phyloP scores from a whole-genome alignment of 768 basidiomycete species.

The Lactarius quietus region DNA sequence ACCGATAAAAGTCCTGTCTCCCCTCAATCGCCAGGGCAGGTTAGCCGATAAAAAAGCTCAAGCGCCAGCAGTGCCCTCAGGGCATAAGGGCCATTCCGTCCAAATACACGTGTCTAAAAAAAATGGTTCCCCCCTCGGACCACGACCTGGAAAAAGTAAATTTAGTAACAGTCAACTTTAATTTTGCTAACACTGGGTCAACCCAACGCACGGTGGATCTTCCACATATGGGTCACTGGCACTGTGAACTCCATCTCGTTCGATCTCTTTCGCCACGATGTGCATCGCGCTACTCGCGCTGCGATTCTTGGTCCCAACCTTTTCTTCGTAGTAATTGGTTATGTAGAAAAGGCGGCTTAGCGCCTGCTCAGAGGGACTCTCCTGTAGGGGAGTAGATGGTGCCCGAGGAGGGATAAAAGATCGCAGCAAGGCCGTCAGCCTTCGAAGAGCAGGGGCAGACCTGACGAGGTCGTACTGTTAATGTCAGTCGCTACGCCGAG shows the following conservation, averaged over 20 bases:
- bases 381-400: constrained; percentile 31
- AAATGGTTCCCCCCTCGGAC: constrained; percentile 20
- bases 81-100: constrained; percentile 28
- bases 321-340: constrained; percentile 51
- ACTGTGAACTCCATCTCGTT: constrained; percentile 54
- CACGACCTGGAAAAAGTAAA: constrained; percentile 13
- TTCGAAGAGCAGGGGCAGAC: constrained; percentile 46
- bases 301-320: constrained; percentile 42
- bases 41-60: background rate
- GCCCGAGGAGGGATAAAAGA: constrained; percentile 28
- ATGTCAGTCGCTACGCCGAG: background rate
- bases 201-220: constrained; percentile 46
- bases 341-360: constrained; percentile 43
- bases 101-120: constrained; percentile 22
- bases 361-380: constrained; percentile 36
- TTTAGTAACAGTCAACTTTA: background rate
- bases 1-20: background rate
- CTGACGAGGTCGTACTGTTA: constrained; percentile 63
- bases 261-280: constrained; percentile 57
- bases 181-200: background rate
- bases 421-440: constrained; percentile 44
- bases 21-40: background rate
- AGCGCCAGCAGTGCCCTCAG: no score
- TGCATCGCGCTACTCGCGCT: constrained; percentile 56
- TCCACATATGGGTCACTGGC: constrained; percentile 35